phyloP scores from a whole-genome alignment of 2,329 filamentous ascomycete species.

The Scytalidium sp. region DNA sequence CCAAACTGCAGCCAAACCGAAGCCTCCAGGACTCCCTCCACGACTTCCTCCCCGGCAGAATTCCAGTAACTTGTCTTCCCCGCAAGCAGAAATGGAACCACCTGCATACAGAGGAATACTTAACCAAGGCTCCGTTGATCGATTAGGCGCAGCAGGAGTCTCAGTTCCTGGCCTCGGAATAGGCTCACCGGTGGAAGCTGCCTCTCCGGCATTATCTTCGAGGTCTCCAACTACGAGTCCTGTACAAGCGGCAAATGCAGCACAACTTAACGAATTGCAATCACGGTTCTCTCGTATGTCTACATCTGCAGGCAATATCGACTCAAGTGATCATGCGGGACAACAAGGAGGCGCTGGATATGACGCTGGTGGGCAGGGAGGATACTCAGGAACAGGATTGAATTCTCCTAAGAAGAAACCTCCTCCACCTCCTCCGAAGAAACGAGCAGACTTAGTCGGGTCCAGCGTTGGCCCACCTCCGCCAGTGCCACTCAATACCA shows the following conservation, averaged over 20 bases:
- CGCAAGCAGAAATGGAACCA: slow-evolving; percentile 28
- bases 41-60: slow-evolving; percentile 50
- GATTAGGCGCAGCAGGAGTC: slow-evolving; percentile 60
- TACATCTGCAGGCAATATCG: slow-evolving; percentile 27
- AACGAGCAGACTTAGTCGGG: slow-evolving; percentile 16
- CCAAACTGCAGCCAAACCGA: slow-evolving; percentile 16
- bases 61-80: slow-evolving; percentile 31
- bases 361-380: not conserved
- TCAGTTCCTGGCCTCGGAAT: slow-evolving; percentile 66
- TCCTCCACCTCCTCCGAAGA: slow-evolving; percentile 31
- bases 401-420: slow-evolving; percentile 27
- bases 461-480: slow-evolving; percentile 14
- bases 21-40: slow-evolving; percentile 48
- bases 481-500: slow-evolving; percentile 26
- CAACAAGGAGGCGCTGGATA: slow-evolving; percentile 10
- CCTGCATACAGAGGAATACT: slow-evolving; percentile 28
- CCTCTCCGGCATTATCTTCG: slow-evolving; percentile 22
- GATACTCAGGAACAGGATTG: slow-evolving; percentile 1
- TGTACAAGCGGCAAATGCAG: slow-evolving; percentile 6
- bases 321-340: slow-evolving; percentile 14
- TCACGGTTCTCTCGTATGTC: slow-evolving; percentile 29
- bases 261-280: slow-evolving; percentile 30
- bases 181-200: slow-evolving; percentile 32
- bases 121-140: slow-evolving; percentile 45
- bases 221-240: slow-evolving; percentile 10